phyloP scores from a whole-genome alignment of 140 eudicot species.

The Cichorium intybus region DNA sequence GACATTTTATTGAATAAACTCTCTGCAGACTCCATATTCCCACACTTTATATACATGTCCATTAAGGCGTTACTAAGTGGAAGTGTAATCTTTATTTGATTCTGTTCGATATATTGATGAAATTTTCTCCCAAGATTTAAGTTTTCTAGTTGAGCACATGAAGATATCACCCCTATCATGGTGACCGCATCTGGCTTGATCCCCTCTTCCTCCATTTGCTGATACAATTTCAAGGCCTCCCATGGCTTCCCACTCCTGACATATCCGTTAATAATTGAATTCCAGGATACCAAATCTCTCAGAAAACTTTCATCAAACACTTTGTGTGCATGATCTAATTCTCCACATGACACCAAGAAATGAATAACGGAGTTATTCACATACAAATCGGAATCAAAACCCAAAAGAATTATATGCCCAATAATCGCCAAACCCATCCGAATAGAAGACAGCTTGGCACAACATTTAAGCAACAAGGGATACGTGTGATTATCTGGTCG shows the following conservation, averaged over 20 bases:
- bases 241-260: slow-evolving; percentile 44
- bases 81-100: slow-evolving; percentile 38
- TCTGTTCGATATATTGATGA: slow-evolving; percentile 36
- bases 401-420: slow-evolving; percentile 56
- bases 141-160: slow-evolving; percentile 58
- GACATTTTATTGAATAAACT: slow-evolving; percentile 48
- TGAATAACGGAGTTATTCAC: slow-evolving; percentile 63
- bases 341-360: slow-evolving; percentile 59
- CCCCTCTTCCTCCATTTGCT: slow-evolving; percentile 40
- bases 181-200: slow-evolving; percentile 72
- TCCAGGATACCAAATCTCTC: slow-evolving; percentile 92
- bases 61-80: slow-evolving; percentile 56
- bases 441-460: slow-evolving; percentile 36
- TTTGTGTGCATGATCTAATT: slow-evolving; percentile 42
- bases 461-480: slow-evolving; percentile 69
- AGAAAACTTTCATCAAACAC: slow-evolving; percentile 70
- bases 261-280: slow-evolving; percentile 75
- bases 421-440: slow-evolving; percentile 45
- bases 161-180: slow-evolving; percentile 69
- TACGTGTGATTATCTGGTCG: slow-evolving; percentile 65
- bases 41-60: slow-evolving; percentile 80
- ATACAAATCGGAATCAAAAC: slow-evolving; percentile 48
- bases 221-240: slow-evolving; percentile 53
- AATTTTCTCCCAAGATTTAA: slow-evolving; percentile 52
- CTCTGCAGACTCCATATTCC: slow-evolving; percentile 51